Evolutionary conservation across 768 basidiomycete genomes (phyloP).

Genomic region (Neoboletus subvelutipes): DNA sequence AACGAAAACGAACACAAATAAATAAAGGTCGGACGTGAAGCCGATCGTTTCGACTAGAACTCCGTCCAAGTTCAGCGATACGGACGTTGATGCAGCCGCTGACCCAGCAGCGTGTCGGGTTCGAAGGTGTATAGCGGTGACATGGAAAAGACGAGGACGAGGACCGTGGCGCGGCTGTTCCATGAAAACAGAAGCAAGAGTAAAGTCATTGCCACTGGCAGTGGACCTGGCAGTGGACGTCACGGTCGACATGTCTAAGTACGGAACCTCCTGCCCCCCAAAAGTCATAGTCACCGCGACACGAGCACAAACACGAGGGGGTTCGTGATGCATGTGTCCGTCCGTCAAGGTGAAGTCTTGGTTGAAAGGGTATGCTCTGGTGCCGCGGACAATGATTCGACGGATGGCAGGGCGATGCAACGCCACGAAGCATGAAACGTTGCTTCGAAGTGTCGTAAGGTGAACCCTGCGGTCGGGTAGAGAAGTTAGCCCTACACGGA

Average conservation of each 20-base stretch:
- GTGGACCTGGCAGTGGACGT: no score
- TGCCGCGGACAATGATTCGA: slow-evolving; percentile 8
- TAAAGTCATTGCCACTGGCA: neutral
- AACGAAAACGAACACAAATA: neutral
- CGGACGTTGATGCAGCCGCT: neutral
- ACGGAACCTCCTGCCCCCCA: neutral
- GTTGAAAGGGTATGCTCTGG: slow-evolving; percentile 1
- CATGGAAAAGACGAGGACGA: neutral
- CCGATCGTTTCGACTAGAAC: neutral
- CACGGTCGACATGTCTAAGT: neutral
- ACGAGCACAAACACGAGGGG: slow-evolving; percentile 7
- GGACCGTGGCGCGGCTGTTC: neutral
- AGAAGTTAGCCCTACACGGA: neutral
- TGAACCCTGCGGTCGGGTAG: neutral
- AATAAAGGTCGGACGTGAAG: neutral
- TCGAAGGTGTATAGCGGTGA: neutral
- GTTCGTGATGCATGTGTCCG: slow-evolving; percentile 2
- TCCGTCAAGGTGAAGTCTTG: slow-evolving; percentile 2
- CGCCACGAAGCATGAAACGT: slow-evolving; percentile 6
- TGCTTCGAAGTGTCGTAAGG: neutral
- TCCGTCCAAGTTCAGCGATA: slow-evolving; percentile 2
- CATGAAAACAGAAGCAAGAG: neutral
- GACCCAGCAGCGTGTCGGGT: neutral
- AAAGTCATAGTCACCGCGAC: neutral
- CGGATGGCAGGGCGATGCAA: slow-evolving; percentile 4